phyloP scores from a whole-genome alignment of 2,329 filamentous ascomycete genomes.

The Nemania sp. region DNA sequence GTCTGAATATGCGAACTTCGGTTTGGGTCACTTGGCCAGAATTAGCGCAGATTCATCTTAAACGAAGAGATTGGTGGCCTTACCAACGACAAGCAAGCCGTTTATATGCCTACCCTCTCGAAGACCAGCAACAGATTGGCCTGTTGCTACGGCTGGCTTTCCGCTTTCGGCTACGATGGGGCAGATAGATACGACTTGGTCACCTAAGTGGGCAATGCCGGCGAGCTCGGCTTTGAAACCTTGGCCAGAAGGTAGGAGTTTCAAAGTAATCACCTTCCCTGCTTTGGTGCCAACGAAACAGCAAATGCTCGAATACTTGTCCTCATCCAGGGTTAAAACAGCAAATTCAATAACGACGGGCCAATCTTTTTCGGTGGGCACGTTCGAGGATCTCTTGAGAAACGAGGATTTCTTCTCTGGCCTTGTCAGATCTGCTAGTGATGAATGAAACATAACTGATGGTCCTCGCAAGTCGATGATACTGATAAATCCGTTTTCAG shows the following conservation, averaged over 20 bases:
- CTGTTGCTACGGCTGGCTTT: slow-evolving; percentile 73
- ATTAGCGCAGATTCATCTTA: slow-evolving; percentile 26
- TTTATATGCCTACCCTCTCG: slow-evolving; percentile 75
- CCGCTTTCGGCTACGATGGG: slow-evolving; percentile 82
- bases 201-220: slow-evolving; percentile 69
- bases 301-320: slow-evolving; percentile 91
- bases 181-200: slow-evolving; percentile 72
- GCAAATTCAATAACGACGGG: slow-evolving; percentile 85
- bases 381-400: slow-evolving; percentile 57
- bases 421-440: slow-evolving; percentile 73
- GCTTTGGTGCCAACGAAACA: slow-evolving; percentile 88
- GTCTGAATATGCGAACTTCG: slow-evolving; percentile 86
- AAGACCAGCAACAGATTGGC: slow-evolving; percentile 73
- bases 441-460: slow-evolving; percentile 75
- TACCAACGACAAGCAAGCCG: slow-evolving; percentile 77
- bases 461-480: slow-evolving; percentile 90
- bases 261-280: slow-evolving; percentile 86
- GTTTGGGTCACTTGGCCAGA: slow-evolving; percentile 59
- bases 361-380: slow-evolving; percentile 65
- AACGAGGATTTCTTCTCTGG: slow-evolving; percentile 78
- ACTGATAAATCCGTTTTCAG: slow-evolving; percentile 77
- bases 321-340: slow-evolving; percentile 90
- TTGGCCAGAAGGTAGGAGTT: slow-evolving; percentile 76
- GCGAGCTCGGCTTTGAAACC: slow-evolving; percentile 73
- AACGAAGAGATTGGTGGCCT: slow-evolving; percentile 31